phyloP scores from a whole-genome alignment of 371 early-diverging fungal species.

The Lichtheimia ramosa region DNA sequence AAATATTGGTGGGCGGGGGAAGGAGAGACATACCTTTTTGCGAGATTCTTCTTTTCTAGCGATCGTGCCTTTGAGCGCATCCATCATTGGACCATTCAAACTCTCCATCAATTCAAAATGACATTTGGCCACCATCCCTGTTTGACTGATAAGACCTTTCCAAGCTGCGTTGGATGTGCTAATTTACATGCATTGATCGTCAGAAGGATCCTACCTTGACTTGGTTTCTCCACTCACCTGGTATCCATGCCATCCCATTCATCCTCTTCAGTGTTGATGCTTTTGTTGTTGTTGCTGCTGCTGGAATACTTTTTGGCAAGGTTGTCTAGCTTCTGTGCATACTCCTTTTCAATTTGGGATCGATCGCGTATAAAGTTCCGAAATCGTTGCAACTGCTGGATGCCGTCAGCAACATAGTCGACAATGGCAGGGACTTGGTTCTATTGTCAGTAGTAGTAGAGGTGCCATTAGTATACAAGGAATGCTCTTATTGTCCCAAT shows the following conservation, averaged over 20 bases:
- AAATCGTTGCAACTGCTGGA: constrained; percentile 65
- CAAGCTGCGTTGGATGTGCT: constrained; percentile 41
- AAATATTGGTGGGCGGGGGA: neutral
- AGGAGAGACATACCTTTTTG: constrained; percentile 84
- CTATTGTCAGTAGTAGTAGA: constrained; percentile 27
- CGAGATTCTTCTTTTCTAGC: constrained; percentile 70
- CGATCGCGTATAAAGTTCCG: constrained; percentile 77
- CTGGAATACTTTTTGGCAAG: constrained; percentile 63
- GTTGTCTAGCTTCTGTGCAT: constrained; percentile 70
- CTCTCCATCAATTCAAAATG: constrained; percentile 60
- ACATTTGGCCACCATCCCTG: constrained; percentile 58
- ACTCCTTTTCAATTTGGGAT: constrained; percentile 74
- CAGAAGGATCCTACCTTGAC: neutral
- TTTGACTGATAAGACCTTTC: constrained; percentile 59
- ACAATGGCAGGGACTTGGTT: constrained; percentile 61
- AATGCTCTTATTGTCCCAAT: neutral
- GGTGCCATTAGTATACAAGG: neutral
- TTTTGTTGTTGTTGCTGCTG: constrained; percentile 22
- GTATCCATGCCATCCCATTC: constrained; percentile 25
- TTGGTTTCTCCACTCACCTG: constrained; percentile 19
- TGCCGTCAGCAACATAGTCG: constrained; percentile 59
- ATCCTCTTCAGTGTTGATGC: constrained; percentile 23
- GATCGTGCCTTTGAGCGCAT: constrained; percentile 56
- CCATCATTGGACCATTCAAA: constrained; percentile 50
- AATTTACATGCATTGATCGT: neutral